Evolutionary conservation across 768 basidiomycete genomes (phyloP), one percentile per base, ranked within the genome.

Genomic region (Rhodotorula sphaerocarpa): DNA sequence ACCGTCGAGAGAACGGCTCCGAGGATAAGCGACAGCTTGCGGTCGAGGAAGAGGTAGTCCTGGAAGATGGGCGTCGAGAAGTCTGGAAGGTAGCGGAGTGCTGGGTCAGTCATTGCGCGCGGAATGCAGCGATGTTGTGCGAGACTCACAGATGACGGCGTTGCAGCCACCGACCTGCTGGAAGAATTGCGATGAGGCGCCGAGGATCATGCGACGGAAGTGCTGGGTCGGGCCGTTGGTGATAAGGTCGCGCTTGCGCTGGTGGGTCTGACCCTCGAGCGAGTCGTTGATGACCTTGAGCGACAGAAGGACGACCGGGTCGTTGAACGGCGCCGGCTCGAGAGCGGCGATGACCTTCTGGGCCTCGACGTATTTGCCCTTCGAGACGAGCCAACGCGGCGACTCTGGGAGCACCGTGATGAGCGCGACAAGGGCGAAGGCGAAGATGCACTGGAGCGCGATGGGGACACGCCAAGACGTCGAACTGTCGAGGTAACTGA

Each of bases 81-180:
- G 41, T 58, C 50, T 51, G 50, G 7, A 7, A 20, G 34, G 14
- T 31, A 23, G n/a, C n/a, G 6, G n/a, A 12, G 34, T 7, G 43
- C 7, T 7, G 43, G 20, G 34, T 50, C 50, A 50, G 33, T 28
- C 5, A 12, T 27, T 2, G 12, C 36, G 23, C n/a, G 12, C 10
- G 7, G 2, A 42, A 7, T 7, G 5, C n/a, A n/a, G n/a, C n/a
- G n/a, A n/a, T n/a, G n/a, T n/a, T n/a, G n/a, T n/a, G n/a, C n/a
- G n/a, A 78, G 50, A 51, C 50, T 33, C 34, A 51, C 50, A 78
- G 57, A 79, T 78, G 66, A 78, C 77, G 30, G 76, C 76, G 72
- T 76, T 77, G 71, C 77, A 77, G 21, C 76, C 78, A 59, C 78
- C 78, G 51, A 78, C 70, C 65, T 79, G 78, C 68, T 79, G 78